phyloP scores from a whole-genome alignment of 345 rosid species.

The Bruguiera parviflora region DNA sequence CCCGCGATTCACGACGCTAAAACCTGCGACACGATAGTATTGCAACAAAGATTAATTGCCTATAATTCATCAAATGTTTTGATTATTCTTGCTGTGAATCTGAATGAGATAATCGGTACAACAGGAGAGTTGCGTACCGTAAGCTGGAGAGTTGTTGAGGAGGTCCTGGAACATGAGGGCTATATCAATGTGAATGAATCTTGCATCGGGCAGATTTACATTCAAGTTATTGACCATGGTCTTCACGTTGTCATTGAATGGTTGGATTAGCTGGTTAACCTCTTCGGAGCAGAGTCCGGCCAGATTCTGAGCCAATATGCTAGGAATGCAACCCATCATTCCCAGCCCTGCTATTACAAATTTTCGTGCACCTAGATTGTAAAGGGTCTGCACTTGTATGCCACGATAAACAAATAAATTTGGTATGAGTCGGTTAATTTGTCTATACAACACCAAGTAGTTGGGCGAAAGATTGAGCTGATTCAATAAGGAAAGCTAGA shows the following conservation, averaged over 20 bases:
- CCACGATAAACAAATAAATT: too few relatives aligned
- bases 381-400: slow-evolving; percentile 26
- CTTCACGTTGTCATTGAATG: slow-evolving; percentile 84
- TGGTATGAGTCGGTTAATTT: too few relatives aligned
- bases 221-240: slow-evolving; percentile 65
- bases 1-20: slow-evolving; percentile 68
- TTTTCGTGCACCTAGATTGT: slow-evolving; percentile 86
- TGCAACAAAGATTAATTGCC: not conserved
- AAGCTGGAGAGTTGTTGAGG: slow-evolving; percentile 39
- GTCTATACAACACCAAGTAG: too few relatives aligned
- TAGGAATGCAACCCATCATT: slow-evolving; percentile 93
- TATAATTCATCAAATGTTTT: too few relatives aligned
- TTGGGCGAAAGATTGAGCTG: too few relatives aligned
- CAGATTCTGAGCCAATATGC: slow-evolving; percentile 73
- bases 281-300: slow-evolving; percentile 68
- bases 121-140: slow-evolving; percentile 35
- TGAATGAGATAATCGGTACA: not conserved
- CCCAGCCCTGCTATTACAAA: slow-evolving; percentile 80
- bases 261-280: slow-evolving; percentile 69
- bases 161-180: slow-evolving; percentile 63
- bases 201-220: slow-evolving; percentile 58
- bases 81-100: too few relatives aligned
- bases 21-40: slow-evolving; percentile 33
- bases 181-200: slow-evolving; percentile 55
- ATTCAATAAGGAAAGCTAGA: too few relatives aligned